A percentile compares a stretch with the other conserved stretches of the same genome.
These are phyloP conservation scores for Cercospora berteroae DNA, from an alignment of 2,329 filamentous ascomycete species.

Conservation along the genomic window DNA sequence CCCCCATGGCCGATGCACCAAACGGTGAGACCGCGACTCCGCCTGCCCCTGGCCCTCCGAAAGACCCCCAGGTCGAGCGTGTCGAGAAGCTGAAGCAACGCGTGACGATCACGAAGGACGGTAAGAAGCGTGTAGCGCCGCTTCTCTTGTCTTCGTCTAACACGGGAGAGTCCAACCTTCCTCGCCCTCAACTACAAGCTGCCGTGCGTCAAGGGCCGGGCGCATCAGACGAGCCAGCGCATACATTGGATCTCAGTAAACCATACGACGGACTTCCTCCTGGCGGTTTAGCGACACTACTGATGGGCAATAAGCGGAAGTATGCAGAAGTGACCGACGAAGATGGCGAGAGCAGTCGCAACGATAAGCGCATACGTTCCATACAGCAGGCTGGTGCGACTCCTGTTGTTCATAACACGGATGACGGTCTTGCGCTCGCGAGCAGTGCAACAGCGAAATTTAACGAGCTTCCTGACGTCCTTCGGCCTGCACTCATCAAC, in stretches of 20 bases:
- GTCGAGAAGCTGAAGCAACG: constrained; percentile 77
- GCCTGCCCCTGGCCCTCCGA: constrained; percentile 38
- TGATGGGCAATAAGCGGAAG: constrained; percentile 92
- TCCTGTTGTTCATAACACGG: constrained; percentile 71
- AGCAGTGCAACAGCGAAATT: constrained; percentile 57
- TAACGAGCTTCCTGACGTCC: constrained; percentile 67
- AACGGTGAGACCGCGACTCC: constrained; percentile 28
- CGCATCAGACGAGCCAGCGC: constrained; percentile 44
- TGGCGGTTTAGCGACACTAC: constrained; percentile 78
- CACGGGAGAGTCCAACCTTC: constrained; percentile 80
- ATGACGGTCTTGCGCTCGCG: constrained; percentile 75
- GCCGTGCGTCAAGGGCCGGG: constrained; percentile 60
- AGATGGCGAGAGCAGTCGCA: constrained; percentile 68
- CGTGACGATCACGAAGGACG: constrained; percentile 93
- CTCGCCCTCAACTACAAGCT: constrained; percentile 83
- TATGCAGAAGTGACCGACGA: constrained; percentile 70
- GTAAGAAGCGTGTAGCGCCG: constrained; percentile 92
- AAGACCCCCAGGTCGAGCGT: constrained; percentile 58
- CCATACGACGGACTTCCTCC: constrained; percentile 90
- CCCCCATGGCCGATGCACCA: constrained; percentile 46
- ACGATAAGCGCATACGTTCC: constrained; percentile 59
- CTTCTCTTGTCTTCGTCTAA: constrained; percentile 82
- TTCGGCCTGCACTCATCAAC: constrained; percentile 83
- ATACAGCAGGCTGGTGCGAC: constrained; percentile 63
- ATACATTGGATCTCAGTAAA: constrained; percentile 84